Evolutionary conservation across 768 basidiomycete species (phyloP).

Genomic region (Boletus huronensis): DNA sequence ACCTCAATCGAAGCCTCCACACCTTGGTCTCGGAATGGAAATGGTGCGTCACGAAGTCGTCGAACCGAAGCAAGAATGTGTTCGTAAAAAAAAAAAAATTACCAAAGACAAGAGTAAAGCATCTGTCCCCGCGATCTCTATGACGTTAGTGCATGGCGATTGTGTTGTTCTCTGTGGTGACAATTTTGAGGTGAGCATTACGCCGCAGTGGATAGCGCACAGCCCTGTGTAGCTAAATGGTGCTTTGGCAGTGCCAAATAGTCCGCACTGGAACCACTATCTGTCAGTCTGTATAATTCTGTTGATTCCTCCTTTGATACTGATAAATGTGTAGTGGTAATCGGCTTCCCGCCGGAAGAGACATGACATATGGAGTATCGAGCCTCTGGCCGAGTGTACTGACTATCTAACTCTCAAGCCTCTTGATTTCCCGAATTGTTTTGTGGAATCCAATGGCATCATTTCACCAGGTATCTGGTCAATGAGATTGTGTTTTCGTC

Average conservation of each 20-base stretch:
- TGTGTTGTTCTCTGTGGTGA: slow-evolving; percentile 35
- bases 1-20: background rate
- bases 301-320: background rate
- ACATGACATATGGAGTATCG: slow-evolving; percentile 1
- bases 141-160: slow-evolving; percentile 41
- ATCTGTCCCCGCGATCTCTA: slow-evolving; percentile 18
- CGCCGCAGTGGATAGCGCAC: background rate
- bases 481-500: slow-evolving; percentile 4
- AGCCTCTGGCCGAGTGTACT: background rate
- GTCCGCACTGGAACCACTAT: slow-evolving; percentile 30
- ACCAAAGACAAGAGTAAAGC: slow-evolving; percentile 17
- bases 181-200: slow-evolving; percentile 39
- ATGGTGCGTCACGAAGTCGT: background rate
- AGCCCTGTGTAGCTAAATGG: background rate
- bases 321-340: slow-evolving; percentile 25
- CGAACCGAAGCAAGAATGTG: background rate
- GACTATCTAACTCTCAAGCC: background rate
- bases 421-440: background rate
- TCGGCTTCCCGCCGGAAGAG: slow-evolving; percentile 21
- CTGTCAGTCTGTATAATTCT: slow-evolving; percentile 20
- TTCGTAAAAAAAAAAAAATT: slow-evolving; percentile 18
- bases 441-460: background rate
- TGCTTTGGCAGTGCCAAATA: slow-evolving; percentile 23
- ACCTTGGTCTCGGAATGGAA: background rate
- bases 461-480: background rate